These are phyloP conservation scores for Pholiota molesta DNA, from an alignment of 768 basidiomycete species.

Conservation along the genomic window DNA sequence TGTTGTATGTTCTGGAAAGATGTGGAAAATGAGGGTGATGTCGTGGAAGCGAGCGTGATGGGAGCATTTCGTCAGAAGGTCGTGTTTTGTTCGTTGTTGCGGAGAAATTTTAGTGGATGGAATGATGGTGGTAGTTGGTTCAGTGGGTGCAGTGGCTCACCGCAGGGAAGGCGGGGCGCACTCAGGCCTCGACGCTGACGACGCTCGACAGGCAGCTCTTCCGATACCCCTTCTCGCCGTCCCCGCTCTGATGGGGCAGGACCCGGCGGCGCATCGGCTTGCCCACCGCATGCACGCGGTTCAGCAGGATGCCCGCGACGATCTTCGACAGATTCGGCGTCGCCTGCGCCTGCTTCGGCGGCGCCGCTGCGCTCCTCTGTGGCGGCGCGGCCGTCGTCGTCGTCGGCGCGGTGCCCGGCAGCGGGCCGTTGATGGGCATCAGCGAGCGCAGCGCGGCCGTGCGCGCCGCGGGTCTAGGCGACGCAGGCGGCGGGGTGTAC, in stretches of 20 bases:
- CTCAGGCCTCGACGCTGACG: slow-evolving; percentile 45
- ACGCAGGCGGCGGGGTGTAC: slow-evolving; percentile 14
- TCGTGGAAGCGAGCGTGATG: not conserved
- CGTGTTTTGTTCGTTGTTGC: not conserved
- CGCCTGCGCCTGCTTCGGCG: slow-evolving; percentile 5
- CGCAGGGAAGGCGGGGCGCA: not conserved
- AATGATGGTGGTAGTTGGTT: not conserved
- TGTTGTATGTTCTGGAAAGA: not conserved
- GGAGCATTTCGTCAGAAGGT: not conserved
- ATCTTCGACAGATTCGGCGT: slow-evolving; percentile 38
- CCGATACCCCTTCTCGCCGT: slow-evolving; percentile 40
- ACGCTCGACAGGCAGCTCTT: slow-evolving; percentile 56
- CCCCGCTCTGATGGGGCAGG: slow-evolving; percentile 21
- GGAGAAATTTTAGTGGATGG: not conserved
- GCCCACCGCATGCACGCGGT: slow-evolving; percentile 54
- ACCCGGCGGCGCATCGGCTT: slow-evolving; percentile 51
- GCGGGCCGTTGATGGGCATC: slow-evolving; percentile 3
- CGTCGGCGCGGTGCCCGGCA: slow-evolving; percentile 12
- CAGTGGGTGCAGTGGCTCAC: not conserved
- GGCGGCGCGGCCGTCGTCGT: not conserved
- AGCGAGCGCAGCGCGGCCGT: slow-evolving; percentile 18
- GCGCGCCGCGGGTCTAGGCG: slow-evolving; percentile 1
- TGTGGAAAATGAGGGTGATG: not conserved
- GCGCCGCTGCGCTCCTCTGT: not conserved
- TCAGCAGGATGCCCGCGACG: slow-evolving; percentile 61